Evolutionary conservation across 176 grass and related monocot species (phyloP).

Genomic region (Rhipidocladum racemiflorum): DNA sequence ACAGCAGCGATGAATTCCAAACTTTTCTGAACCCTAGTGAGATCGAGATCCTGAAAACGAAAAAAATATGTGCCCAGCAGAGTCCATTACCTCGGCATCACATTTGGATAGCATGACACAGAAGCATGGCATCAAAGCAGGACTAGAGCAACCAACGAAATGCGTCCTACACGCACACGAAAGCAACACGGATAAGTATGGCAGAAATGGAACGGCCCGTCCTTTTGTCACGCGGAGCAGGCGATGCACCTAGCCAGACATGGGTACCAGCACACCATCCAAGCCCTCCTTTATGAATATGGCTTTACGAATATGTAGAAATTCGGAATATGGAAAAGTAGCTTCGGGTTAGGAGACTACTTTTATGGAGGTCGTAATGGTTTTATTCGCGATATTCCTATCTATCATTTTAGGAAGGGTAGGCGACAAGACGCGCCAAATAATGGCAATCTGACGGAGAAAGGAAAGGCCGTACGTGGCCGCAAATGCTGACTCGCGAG

Average conservation of each 20-base stretch:
- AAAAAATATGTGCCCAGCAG: not conserved
- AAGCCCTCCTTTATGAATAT: too few relatives aligned
- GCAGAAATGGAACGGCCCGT: conserved; percentile 12
- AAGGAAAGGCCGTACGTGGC: conserved; percentile 17
- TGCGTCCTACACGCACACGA: conserved; percentile 20
- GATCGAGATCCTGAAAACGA: not conserved
- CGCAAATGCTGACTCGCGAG: conserved; percentile 48
- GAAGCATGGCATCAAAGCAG: conserved; percentile 5
- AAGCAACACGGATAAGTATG: conserved; percentile 48
- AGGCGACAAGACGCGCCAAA: conserved; percentile 33
- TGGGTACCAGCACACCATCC: too few relatives aligned
- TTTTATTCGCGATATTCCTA: too few relatives aligned
- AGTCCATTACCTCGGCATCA: not conserved
- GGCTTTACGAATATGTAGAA: too few relatives aligned
- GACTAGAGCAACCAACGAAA: not conserved
- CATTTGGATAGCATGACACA: not conserved
- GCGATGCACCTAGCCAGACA: conserved; percentile 46
- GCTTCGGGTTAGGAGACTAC: too few relatives aligned
- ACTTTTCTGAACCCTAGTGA: not conserved
- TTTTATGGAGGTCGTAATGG: too few relatives aligned
- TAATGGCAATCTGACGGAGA: conserved; percentile 39
- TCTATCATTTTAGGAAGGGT: too few relatives aligned
- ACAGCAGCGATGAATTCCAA: not conserved
- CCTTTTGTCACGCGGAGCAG: conserved; percentile 21
- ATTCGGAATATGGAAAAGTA: too few relatives aligned